These are phyloP conservation scores for Leccinum longicurvipes DNA, from an alignment of 768 basidiomycete species.

Conservation along the genomic window DNA sequence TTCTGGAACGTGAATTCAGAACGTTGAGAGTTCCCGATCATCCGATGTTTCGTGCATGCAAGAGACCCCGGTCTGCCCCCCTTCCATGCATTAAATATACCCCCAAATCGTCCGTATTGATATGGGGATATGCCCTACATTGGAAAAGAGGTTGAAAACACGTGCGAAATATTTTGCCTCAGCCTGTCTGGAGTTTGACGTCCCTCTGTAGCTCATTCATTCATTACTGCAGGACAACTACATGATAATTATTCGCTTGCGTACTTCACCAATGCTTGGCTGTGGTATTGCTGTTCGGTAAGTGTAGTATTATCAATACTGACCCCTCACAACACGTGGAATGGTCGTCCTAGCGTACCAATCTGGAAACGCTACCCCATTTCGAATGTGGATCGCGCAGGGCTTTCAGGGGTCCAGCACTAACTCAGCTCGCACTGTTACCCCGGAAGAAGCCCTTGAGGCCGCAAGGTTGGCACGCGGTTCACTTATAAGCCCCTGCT, in stretches of 20 bases:
- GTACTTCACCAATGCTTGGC: not conserved
- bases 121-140: not conserved
- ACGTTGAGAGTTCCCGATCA: conserved; percentile 17
- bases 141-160: not conserved
- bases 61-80: conserved; percentile 17
- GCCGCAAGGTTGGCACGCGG: conserved; percentile 31
- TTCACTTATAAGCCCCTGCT: conserved; percentile 25
- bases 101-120: not conserved
- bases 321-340: conserved; percentile 14
- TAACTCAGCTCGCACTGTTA: conserved; percentile 19
- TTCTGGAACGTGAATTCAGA: conserved; percentile 24
- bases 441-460: conserved; percentile 20
- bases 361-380: conserved; percentile 9
- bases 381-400: conserved; percentile 7
- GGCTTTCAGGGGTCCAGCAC: conserved; percentile 18
- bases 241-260: not conserved
- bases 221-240: not conserved
- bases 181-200: not conserved
- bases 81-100: not conserved
- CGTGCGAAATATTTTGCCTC: conserved; percentile 5
- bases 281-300: conserved; percentile 2
- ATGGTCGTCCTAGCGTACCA: conserved; percentile 11
- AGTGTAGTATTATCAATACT: not conserved
- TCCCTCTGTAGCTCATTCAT: not conserved
- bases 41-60: conserved; percentile 14